These are phyloP conservation scores for Suillus clintonianus DNA, from an alignment of 768 basidiomycete species.

Conservation along the genomic window DNA sequence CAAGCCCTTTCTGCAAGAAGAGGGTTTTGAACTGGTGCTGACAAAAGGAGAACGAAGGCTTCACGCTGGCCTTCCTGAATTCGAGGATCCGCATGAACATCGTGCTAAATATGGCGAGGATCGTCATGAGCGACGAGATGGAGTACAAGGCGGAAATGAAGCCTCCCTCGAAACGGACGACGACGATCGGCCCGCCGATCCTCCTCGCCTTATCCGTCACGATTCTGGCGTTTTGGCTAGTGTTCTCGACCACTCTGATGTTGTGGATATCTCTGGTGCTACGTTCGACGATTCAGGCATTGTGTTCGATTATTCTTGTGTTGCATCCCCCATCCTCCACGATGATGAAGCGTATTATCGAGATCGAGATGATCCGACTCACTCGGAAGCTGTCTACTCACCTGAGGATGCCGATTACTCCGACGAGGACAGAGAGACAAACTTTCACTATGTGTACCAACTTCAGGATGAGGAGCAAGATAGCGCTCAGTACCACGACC, in stretches of 20 bases:
- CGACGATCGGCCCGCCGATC: not conserved
- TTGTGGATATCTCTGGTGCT: not conserved
- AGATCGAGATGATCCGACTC: not conserved
- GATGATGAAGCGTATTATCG: not conserved
- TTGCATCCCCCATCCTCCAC: slow-evolving; percentile 11
- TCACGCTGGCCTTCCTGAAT: slow-evolving; percentile 11
- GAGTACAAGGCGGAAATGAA: not conserved
- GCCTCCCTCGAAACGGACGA: not conserved
- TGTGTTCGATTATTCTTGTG: slow-evolving; percentile 24
- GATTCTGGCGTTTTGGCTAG: not conserved
- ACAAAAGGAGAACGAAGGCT: slow-evolving; percentile 26
- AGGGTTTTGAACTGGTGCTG: slow-evolving; percentile 21
- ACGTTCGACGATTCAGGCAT: slow-evolving; percentile 17
- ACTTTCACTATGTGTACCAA: not conserved
- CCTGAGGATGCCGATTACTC: not conserved
- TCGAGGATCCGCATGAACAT: not conserved
- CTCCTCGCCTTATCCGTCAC: too few relatives aligned
- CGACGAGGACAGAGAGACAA: slow-evolving; percentile 16
- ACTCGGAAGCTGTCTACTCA: not conserved
- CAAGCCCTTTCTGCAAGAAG: not conserved
- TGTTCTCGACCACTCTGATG: not conserved
- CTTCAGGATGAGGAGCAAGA: not conserved
- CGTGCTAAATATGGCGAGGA: not conserved
- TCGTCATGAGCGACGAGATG: not conserved
- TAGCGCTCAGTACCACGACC: not conserved